Conservation (phyloP, 768 basidiomycete species). For the Saitozyma sp. region DNA sequence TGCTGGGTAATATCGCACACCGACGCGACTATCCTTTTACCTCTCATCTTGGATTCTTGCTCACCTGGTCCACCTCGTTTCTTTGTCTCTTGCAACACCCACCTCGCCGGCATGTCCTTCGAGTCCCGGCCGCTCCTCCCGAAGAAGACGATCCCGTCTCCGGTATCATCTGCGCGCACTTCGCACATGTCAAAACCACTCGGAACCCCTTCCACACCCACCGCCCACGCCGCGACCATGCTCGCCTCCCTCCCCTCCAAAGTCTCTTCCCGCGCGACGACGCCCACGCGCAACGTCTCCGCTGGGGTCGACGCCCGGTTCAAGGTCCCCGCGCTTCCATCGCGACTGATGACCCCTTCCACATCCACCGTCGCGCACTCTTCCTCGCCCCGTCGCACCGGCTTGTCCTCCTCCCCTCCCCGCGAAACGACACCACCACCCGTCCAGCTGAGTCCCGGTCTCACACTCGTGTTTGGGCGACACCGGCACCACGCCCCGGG, state of each 20-base stretch:
- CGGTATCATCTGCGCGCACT: conserved; percentile 4
- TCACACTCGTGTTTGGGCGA: conserved; percentile 36
- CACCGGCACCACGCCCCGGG: conserved; percentile 26
- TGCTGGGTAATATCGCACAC: too few relatives aligned
- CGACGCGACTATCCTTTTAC: too few relatives aligned
- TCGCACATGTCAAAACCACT: background rate
- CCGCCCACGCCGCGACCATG: background rate
- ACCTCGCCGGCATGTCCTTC: conserved; percentile 4
- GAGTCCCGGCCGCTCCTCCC: conserved; percentile 4
- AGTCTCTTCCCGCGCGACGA: background rate
- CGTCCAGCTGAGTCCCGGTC: conserved; percentile 6
- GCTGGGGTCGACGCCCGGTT: conserved; percentile 1
- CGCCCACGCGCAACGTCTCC: background rate
- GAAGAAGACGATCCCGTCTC: conserved; percentile 5
- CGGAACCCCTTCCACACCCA: background rate
- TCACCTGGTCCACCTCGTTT: background rate
- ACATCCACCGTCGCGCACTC: conserved; percentile 43
- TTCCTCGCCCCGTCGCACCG: conserved; percentile 31
- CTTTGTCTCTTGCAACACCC: background rate
- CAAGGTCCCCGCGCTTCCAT: conserved; percentile 31
- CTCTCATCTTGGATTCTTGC: too few relatives aligned
- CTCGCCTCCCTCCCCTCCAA: background rate
- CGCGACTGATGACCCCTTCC: conserved; percentile 31
- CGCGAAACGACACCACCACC: conserved; percentile 6
- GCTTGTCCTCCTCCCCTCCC: conserved; percentile 21